Evolutionary conservation across 2,329 filamentous ascomycete species (phyloP).

Genomic region (Fusarium keratoplasticum): DNA sequence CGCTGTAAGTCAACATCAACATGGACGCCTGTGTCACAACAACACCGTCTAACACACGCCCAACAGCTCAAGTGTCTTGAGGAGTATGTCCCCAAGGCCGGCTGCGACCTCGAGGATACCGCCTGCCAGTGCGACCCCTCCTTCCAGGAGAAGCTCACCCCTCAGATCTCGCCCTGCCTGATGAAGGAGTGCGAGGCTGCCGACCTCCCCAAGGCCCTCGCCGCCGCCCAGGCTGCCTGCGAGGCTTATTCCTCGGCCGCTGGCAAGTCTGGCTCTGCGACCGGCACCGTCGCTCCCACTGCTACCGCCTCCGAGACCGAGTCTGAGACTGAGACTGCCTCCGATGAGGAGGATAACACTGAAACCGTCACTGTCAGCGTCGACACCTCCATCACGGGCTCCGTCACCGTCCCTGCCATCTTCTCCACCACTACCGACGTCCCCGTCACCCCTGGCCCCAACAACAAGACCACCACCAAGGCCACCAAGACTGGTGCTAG

Average conservation of each 20-base stretch:
- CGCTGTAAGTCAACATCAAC: slow-evolving; percentile 51
- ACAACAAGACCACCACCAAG: slow-evolving; percentile 26
- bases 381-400: background rate
- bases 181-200: slow-evolving; percentile 48
- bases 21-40: background rate
- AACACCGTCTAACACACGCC: background rate
- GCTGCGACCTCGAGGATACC: slow-evolving; percentile 52
- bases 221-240: slow-evolving; percentile 48
- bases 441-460: slow-evolving; percentile 20
- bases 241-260: slow-evolving; percentile 34
- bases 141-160: slow-evolving; percentile 47
- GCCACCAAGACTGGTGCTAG: slow-evolving; percentile 14
- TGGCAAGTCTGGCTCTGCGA: slow-evolving; percentile 2
- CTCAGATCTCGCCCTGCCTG: slow-evolving; percentile 48
- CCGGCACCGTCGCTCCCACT: slow-evolving; percentile 5
- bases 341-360: background rate
- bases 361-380: background rate
- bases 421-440: slow-evolving; percentile 25
- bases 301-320: background rate
- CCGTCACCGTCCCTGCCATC: slow-evolving; percentile 28
- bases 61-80: slow-evolving; percentile 50
- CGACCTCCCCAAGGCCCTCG: slow-evolving; percentile 48
- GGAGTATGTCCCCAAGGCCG: slow-evolving; percentile 49
- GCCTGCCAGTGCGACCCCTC: slow-evolving; percentile 54
- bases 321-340: background rate